Evolutionary conservation across 176 grass and related monocot species (phyloP), one percentile per base, ranked within the genome.

Genomic region (sorghum (Sorghum bicolor)): DNA sequence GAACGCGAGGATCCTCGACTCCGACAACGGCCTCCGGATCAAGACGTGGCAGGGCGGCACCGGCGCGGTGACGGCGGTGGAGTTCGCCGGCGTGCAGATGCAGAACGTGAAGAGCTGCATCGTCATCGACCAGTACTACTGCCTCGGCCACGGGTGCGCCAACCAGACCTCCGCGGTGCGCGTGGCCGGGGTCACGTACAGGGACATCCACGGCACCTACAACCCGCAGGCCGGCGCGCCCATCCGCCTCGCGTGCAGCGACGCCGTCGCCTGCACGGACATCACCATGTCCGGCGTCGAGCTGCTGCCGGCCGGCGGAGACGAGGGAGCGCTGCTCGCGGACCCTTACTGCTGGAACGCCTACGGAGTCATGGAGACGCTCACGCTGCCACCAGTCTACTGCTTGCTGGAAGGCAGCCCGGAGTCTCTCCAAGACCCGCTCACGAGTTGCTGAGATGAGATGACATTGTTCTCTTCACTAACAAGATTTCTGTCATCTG

Each of bases 31-130:
- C 22, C 77, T 93, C 7, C 80, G 95, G 24, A 97, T 94, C 92
- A 97, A 97, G 92, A 94, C 95, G n/a, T 94, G 95, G 92, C 92
- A 97, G 75, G 92, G 92, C 8, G 95, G 95, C 39, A 73, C 70
- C 10, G 92, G 95, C 4, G 77, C 88, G 1, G 88, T 97, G 9
- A 69, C 86, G 2, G 81, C 29, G 26, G 84, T 94, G 37, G 79
- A 61, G 12, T 97, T 97, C 70, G 77, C 89, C 34, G 73, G 39
- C 64, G 88, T 97, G 47, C 36, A 20, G 30, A 89, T 94, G 92
- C 88, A 86, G 70, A 92, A 94, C 57, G 95, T 97, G 33, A 77
- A 31, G 67, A 92, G 81, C 78, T 97, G 92, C 88, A 97, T 97
- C 80, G 82, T 90, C 72, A 87, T 97, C 67, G 92, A 97, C 87